phyloP scores from a whole-genome alignment of 2,329 filamentous ascomycete genomes.

The Aspergillus sp. region DNA sequence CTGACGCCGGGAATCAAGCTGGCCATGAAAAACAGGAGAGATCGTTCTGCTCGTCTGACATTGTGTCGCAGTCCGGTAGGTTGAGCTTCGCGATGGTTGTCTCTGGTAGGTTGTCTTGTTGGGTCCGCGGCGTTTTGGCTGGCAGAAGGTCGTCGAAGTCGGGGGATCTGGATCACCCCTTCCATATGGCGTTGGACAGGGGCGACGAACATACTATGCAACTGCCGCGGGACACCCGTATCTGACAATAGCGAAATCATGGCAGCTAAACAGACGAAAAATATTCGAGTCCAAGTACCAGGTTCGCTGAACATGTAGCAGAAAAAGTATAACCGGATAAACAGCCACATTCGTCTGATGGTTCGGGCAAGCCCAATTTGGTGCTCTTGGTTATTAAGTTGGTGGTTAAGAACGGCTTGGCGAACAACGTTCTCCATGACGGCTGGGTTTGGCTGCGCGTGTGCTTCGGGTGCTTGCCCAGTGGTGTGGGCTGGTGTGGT shows the following conservation, averaged over 20 bases:
- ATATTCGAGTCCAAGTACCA: constrained; percentile 39
- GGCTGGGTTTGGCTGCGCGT: constrained; percentile 12
- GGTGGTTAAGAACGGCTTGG: constrained; percentile 26
- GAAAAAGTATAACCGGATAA: constrained; percentile 53
- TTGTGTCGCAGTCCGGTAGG: constrained; percentile 15
- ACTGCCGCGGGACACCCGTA: constrained; percentile 30
- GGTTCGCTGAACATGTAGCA: constrained; percentile 51
- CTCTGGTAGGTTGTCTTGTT: background rate
- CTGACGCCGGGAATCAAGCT: constrained; percentile 57
- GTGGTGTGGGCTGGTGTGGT: constrained; percentile 1
- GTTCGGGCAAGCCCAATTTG: constrained; percentile 36
- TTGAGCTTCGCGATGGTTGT: background rate
- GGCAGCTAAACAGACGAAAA: constrained; percentile 33
- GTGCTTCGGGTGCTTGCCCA: constrained; percentile 5
- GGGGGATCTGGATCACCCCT: constrained; percentile 30
- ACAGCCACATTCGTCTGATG: constrained; percentile 48
- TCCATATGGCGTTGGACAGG: constrained; percentile 41
- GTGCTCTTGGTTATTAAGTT: constrained; percentile 12
- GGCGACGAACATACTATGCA: constrained; percentile 28
- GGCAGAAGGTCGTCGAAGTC: constrained; percentile 13
- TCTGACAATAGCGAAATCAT: constrained; percentile 37
- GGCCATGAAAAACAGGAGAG: constrained; percentile 55
- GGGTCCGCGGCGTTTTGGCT: constrained; percentile 4
- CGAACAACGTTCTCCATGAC: constrained; percentile 27
- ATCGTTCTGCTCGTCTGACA: constrained; percentile 47